Base-by-base conservation (phyloP, 1,284 basidiomycete genomes). In the Trichosporon asahii region DNA sequence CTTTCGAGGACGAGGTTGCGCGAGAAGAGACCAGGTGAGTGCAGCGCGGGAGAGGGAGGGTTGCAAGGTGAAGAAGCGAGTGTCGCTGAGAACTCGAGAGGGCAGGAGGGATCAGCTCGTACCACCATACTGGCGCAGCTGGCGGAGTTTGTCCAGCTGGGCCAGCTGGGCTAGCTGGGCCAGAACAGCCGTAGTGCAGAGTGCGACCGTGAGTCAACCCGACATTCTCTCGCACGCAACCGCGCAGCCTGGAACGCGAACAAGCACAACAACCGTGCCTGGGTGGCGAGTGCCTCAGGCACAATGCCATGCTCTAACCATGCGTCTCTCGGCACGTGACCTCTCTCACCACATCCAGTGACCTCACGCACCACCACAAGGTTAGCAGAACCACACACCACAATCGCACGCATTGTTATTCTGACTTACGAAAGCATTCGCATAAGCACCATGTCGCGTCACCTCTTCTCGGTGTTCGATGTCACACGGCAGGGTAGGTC, bases 391-490 rank as follows among this genome's bases (percentile, higher is more conserved):
- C 21, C 49, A 23, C 49, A 23, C 49, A 23, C 49, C 9, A 23
- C 49, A 21, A 11, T 25, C n/a, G 23, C 49, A 25, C n/a, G 49
- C 49, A 25, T 53, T 35, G 46, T 37, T 40, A 21, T 11, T 14
- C 63, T 29, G 14, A 33, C 40, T 15, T 8, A 3, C 49, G 12
- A 31, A n/a, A 61, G 23, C 29, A 21, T 2, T 18, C 35, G 49
- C 64, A 46, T 12, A 35, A 27, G n/a, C 23, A 66, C 7, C 35
- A 64, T 27, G 46, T 40, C 70, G 15, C 64, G 67, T 7, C 67
- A 75, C 67, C 80, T 93, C 44, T 95, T 95, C 83, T 91, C 92
- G 11, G 89, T 90, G 0, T 91, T 94, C 69, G 92, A 94, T 75
- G 92, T 95, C 12, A 90, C 91, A 6, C 86, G 88, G 35, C 93